These are phyloP conservation scores for Deakozyma indianensis DNA, from an alignment of 805 yeast genomes.

Conservation along the genomic window DNA sequence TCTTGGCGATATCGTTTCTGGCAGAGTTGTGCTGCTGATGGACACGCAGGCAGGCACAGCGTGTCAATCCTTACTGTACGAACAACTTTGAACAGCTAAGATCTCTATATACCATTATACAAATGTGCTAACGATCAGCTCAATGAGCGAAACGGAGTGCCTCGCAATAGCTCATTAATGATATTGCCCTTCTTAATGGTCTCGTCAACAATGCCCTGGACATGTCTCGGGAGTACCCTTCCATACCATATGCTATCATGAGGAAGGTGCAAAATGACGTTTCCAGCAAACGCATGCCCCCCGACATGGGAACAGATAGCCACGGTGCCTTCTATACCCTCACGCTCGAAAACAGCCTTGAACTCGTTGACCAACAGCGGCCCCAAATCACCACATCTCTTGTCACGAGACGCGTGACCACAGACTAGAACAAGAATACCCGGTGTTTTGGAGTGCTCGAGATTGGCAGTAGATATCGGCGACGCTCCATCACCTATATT, in stretches of 20 bases:
- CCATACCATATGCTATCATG: slow-evolving; percentile 54
- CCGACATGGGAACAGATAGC: slow-evolving; percentile 67
- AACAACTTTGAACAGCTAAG: too few relatives aligned
- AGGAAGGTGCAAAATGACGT: slow-evolving; percentile 39
- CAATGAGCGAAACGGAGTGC: background rate
- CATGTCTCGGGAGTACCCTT: slow-evolving; percentile 46
- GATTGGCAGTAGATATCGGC: background rate
- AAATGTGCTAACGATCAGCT: too few relatives aligned
- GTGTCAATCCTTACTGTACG: too few relatives aligned
- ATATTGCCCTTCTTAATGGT: slow-evolving; percentile 36
- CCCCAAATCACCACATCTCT: slow-evolving; percentile 54
- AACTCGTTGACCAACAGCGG: slow-evolving; percentile 43
- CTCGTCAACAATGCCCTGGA: slow-evolving; percentile 50
- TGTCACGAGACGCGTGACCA: slow-evolving; percentile 51
- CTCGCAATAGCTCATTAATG: slow-evolving; percentile 33
- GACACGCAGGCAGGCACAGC: too few relatives aligned
- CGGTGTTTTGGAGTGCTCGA: slow-evolving; percentile 2
- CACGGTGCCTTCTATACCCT: slow-evolving; percentile 26
- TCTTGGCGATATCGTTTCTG: too few relatives aligned
- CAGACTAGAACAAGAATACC: slow-evolving; percentile 35
- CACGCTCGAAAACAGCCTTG: slow-evolving; percentile 23
- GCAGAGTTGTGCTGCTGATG: too few relatives aligned
- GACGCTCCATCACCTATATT: background rate
- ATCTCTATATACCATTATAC: too few relatives aligned
- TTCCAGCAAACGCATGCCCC: slow-evolving; percentile 82